A percentile compares a stretch with the other conserved stretches of the same genome.
Conservation (phyloP, 768 basidiomycete genomes). For the Collybiopsis confluens region DNA sequence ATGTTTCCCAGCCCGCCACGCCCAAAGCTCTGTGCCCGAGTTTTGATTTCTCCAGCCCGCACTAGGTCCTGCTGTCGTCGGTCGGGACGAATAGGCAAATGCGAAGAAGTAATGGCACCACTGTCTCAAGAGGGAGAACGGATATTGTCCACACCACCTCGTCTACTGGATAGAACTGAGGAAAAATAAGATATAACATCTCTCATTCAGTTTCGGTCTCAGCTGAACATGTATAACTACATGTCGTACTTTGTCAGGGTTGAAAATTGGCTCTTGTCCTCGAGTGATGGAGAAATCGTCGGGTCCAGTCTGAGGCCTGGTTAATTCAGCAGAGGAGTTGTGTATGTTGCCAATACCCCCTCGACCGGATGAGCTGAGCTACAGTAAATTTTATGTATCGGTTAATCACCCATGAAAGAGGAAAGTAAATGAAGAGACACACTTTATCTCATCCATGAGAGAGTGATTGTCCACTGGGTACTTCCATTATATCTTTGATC, state of each 20-base stretch:
- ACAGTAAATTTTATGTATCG: too few species aligned
- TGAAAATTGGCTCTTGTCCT: constrained; percentile 51
- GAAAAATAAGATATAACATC: too few species aligned
- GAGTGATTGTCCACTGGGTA: too few species aligned
- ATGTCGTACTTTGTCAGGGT: constrained; percentile 31
- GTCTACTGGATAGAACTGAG: constrained; percentile 60
- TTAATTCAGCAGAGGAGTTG: constrained; percentile 35
- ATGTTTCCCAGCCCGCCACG: constrained; percentile 69
- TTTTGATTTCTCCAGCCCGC: constrained; percentile 18
- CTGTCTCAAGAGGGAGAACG: constrained; percentile 71
- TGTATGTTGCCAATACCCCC: constrained; percentile 71
- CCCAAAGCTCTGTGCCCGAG: constrained; percentile 49
- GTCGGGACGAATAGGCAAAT: constrained; percentile 1
- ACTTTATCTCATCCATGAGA: too few species aligned
- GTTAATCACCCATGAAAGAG: too few species aligned
- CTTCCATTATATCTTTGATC: too few species aligned
- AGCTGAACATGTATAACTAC: not conserved
- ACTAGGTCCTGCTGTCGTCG: not conserved
- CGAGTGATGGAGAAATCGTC: constrained; percentile 56
- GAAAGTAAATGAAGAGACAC: too few species aligned
- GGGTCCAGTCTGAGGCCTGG: constrained; percentile 37
- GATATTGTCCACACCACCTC: constrained; percentile 85
- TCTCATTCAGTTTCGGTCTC: not conserved
- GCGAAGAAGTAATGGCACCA: constrained; percentile 21
- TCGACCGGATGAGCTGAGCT: constrained; percentile 49